Conservation (phyloP, 768 basidiomycete species). For the Russula brevipes region DNA sequence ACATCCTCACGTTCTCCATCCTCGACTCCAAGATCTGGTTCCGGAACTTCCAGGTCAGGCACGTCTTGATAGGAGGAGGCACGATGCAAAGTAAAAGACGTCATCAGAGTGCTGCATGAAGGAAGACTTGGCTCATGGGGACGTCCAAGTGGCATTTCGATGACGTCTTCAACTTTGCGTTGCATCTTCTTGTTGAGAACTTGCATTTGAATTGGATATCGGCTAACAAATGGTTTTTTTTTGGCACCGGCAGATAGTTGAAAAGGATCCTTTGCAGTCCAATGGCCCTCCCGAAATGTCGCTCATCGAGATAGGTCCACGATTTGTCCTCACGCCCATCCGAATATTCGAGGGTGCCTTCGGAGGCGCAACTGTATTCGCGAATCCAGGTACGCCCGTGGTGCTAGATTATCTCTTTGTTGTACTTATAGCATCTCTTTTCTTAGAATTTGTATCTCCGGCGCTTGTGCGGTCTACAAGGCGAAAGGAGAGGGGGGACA, state of each 20-base stretch:
- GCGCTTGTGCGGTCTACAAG: conserved; percentile 66
- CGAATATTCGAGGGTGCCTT: conserved; percentile 98
- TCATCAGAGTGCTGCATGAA: too few species aligned
- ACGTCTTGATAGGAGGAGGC: too few species aligned
- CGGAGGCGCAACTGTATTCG: conserved; percentile 89
- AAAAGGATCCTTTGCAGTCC: conserved; percentile 88
- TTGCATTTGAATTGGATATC: neutral
- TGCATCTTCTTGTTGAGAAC: neutral
- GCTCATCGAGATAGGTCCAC: conserved; percentile 95
- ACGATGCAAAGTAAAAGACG: too few species aligned
- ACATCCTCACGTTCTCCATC: conserved; percentile 93
- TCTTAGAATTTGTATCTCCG: conserved; percentile 85
- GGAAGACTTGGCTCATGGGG: too few species aligned
- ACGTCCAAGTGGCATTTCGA: too few species aligned
- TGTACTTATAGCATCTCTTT: conserved; percentile 2
- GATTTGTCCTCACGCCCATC: conserved; percentile 96
- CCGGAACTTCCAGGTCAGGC: conserved; percentile 88
- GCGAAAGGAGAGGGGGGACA: conserved; percentile 69
- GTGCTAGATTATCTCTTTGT: conserved; percentile 1
- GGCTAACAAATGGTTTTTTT: neutral
- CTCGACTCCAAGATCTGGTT: conserved; percentile 98
- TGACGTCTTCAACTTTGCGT: too few species aligned
- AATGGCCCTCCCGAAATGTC: conserved; percentile 79
- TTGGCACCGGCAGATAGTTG: conserved; percentile 61
- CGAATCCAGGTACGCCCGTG: conserved; percentile 72